Evolutionary conservation across 495 filamentous ascomycete genomes (phyloP).

Genomic region (Penicillium paxilli): DNA sequence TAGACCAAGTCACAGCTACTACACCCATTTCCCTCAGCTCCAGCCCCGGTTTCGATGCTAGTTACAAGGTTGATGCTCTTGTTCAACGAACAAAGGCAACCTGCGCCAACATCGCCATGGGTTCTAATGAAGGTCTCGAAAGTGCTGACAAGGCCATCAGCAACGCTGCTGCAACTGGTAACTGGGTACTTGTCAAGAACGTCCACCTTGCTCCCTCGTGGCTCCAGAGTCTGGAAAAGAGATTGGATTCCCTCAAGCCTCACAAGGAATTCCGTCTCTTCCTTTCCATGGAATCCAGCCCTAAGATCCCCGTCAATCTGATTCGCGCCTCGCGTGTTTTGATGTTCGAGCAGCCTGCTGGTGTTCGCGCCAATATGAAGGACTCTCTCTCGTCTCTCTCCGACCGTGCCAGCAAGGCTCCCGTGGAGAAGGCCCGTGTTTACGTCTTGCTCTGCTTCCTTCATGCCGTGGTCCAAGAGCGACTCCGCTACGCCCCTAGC

Average conservation of each 20-base stretch:
- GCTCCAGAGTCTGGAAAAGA: constrained; percentile 96
- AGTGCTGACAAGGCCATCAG: constrained; percentile 93
- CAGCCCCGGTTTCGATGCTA: constrained; percentile 94
- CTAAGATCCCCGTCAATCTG: constrained; percentile 95
- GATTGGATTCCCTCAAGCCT: constrained; percentile 91
- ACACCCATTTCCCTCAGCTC: constrained; percentile 90
- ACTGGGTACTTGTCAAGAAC: constrained; percentile 98
- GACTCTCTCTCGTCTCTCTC: constrained; percentile 86
- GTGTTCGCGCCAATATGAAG: constrained; percentile 97
- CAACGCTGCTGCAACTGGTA: constrained; percentile 88
- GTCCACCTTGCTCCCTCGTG: constrained; percentile 94
- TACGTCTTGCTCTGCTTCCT: constrained; percentile 93
- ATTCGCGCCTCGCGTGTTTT: constrained; percentile 90
- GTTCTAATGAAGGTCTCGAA: constrained; percentile 88
- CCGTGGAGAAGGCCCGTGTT: constrained; percentile 86
- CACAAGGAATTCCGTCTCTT: constrained; percentile 93
- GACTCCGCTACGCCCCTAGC: constrained; percentile 90
- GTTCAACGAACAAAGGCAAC: constrained; percentile 78
- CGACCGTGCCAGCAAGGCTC: constrained; percentile 73
- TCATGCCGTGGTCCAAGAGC: constrained; percentile 94
- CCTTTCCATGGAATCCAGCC: constrained; percentile 95
- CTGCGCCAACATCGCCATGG: constrained; percentile 98
- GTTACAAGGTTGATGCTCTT: constrained; percentile 95
- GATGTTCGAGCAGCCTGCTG: constrained; percentile 98
- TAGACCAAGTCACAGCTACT: constrained; percentile 78